These are phyloP conservation scores for Candida silvatica DNA, from an alignment of 805 yeast species.

Conservation along the genomic window DNA sequence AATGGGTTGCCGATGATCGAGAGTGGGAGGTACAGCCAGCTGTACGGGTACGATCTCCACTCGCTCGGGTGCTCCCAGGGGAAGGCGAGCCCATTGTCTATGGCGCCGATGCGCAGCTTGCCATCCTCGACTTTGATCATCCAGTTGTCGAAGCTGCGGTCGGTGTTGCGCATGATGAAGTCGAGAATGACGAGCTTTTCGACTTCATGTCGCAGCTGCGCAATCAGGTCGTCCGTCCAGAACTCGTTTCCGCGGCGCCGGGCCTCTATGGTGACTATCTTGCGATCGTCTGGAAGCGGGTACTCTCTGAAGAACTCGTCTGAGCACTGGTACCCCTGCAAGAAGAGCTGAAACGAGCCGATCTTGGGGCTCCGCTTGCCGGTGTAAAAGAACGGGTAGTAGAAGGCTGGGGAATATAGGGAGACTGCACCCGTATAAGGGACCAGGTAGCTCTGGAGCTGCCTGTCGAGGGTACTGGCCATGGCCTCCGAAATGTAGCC, in stretches of 20 bases:
- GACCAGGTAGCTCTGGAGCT: slow-evolving; percentile 49
- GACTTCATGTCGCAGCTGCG: slow-evolving; percentile 49
- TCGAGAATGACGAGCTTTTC: slow-evolving; percentile 66
- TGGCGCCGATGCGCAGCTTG: slow-evolving; percentile 51
- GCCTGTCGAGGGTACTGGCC: slow-evolving; percentile 57
- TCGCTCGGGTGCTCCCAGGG: slow-evolving; percentile 83
- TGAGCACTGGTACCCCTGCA: slow-evolving; percentile 52
- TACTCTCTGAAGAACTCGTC: slow-evolving; percentile 44
- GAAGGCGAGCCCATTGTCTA: slow-evolving; percentile 65
- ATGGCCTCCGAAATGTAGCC: slow-evolving; percentile 71
- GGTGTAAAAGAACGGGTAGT: slow-evolving; percentile 31
- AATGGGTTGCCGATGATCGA: slow-evolving; percentile 62
- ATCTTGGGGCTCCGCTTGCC: slow-evolving; percentile 34
- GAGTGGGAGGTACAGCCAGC: slow-evolving; percentile 65
- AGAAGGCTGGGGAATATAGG: slow-evolving; percentile 40
- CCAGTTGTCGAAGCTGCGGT: slow-evolving; percentile 71
- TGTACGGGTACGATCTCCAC: slow-evolving; percentile 73
- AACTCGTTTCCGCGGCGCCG: slow-evolving; percentile 1
- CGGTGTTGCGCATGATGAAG: slow-evolving; percentile 68
- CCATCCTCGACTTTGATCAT: slow-evolving; percentile 54
- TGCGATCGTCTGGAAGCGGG: slow-evolving; percentile 38
- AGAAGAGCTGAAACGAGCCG: slow-evolving; percentile 62
- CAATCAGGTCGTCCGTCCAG: slow-evolving; percentile 34
- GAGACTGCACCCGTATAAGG: slow-evolving; percentile 56
- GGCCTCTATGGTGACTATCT: too few relatives aligned